phyloP scores from a whole-genome alignment of 2,329 filamentous ascomycete genomes.

The Coleophoma eucalyptorum region DNA sequence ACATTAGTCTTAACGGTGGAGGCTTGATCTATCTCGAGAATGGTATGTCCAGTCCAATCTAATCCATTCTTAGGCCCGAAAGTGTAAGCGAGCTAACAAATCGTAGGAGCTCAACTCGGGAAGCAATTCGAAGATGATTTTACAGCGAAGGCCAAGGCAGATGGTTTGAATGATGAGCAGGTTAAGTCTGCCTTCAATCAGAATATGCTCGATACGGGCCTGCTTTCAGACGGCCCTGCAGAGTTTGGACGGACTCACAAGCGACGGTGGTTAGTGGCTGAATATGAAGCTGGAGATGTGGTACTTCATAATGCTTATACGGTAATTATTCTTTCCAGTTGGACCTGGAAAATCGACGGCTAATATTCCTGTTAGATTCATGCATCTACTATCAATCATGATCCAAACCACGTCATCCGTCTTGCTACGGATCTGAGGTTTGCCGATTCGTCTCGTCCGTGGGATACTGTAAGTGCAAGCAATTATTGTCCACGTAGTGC shows the following conservation, averaged over 20 bases:
- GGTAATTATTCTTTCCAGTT: conserved; percentile 2
- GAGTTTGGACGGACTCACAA: conserved; percentile 17
- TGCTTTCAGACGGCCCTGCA: conserved; percentile 45
- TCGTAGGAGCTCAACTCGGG: conserved; percentile 31
- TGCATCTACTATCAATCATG: conserved; percentile 34
- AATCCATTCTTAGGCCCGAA: too few species aligned
- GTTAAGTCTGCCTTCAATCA: conserved; percentile 47
- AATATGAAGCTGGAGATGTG: conserved; percentile 35
- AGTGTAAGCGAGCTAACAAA: neutral
- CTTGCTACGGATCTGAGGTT: conserved; percentile 38
- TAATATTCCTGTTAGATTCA: conserved; percentile 14
- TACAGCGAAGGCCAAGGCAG: conserved; percentile 39
- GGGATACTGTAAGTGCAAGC: conserved; percentile 9
- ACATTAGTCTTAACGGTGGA: conserved; percentile 48
- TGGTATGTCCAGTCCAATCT: conserved; percentile 20
- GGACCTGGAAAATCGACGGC: neutral
- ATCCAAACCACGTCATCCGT: conserved; percentile 31
- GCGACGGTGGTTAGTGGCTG: conserved; percentile 27
- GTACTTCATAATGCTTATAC: conserved; percentile 40
- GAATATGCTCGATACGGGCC: conserved; percentile 54
- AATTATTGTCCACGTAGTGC: neutral
- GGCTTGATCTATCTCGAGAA: conserved; percentile 56
- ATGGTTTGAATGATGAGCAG: conserved; percentile 48
- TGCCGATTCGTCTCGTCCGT: conserved; percentile 24
- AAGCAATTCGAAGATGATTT: conserved; percentile 47